phyloP scores from a whole-genome alignment of 2,329 filamentous ascomycete species.

The Simplicillium aogashimaense region DNA sequence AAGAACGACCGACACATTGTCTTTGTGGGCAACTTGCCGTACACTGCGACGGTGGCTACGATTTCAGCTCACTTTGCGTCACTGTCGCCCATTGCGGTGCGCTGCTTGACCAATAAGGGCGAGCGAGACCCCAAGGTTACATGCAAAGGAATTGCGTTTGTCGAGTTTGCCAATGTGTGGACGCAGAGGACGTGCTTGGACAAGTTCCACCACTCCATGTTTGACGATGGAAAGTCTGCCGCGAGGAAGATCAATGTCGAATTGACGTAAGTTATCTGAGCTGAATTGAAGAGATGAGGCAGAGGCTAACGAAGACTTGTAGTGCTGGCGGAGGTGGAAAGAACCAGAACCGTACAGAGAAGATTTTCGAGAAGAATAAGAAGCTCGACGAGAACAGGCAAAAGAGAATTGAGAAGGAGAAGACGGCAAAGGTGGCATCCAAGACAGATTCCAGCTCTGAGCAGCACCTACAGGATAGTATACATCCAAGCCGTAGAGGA shows the following conservation, averaged over 20 bases:
- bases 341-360: constrained; percentile 58
- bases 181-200: constrained; percentile 89
- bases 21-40: constrained; percentile 71
- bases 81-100: constrained; percentile 39
- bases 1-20: constrained; percentile 21
- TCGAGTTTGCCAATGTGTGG: constrained; percentile 81
- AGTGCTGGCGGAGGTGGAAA: constrained; percentile 82
- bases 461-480: constrained; percentile 22
- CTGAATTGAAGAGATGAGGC: not conserved
- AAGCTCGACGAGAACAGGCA: constrained; percentile 63
- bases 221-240: constrained; percentile 44
- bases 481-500: constrained; percentile 43
- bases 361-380: constrained; percentile 77
- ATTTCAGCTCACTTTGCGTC: constrained; percentile 70
- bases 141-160: constrained; percentile 71
- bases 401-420: constrained; percentile 37
- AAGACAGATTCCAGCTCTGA: constrained; percentile 13
- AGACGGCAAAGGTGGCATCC: constrained; percentile 21
- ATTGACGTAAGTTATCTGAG: constrained; percentile 54
- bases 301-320: constrained; percentile 3
- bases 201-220: constrained; percentile 78
- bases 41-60: constrained; percentile 60
- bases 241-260: constrained; percentile 84
- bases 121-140: constrained; percentile 36
- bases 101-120: constrained; percentile 60